A percentile compares a stretch with the other conserved stretches of the same genome.
phyloP scores from a whole-genome alignment of 805 yeast species.

The Kazachstania kunashirensis region DNA sequence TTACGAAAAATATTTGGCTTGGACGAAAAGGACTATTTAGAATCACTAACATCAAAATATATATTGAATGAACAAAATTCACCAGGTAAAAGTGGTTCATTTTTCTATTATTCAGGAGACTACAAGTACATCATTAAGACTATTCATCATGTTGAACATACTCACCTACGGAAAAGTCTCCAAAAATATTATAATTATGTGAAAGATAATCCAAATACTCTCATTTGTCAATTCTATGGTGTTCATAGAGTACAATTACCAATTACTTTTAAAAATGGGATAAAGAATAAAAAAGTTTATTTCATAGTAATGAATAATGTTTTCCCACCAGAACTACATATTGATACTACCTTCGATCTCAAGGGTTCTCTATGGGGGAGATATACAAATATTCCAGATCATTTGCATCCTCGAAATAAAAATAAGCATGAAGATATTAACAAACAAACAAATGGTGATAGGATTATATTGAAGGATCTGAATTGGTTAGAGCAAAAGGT shows the following conservation, averaged over 20 bases:
- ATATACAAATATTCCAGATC: conserved; percentile 35
- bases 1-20: conserved; percentile 68
- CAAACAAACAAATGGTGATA: not conserved
- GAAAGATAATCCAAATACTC: conserved; percentile 72
- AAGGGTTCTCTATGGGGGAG: conserved; percentile 90
- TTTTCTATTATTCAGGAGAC: conserved; percentile 90
- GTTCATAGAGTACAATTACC: conserved; percentile 90
- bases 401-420: conserved; percentile 9
- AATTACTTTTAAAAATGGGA: conserved; percentile 32
- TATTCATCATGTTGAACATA: conserved; percentile 87
- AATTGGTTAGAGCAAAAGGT: conserved; percentile 72
- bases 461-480: conserved; percentile 66
- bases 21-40: conserved; percentile 89
- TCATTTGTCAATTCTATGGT: conserved; percentile 93
- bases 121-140: conserved; percentile 92
- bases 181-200: conserved; percentile 76
- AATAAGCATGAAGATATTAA: conserved; percentile 16
- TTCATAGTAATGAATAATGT: conserved; percentile 94
- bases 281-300: conserved; percentile 63
- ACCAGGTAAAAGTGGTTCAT: conserved; percentile 95
- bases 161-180: conserved; percentile 62
- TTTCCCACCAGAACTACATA: conserved; percentile 86
- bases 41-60: conserved; percentile 86
- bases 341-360: conserved; percentile 78
- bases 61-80: conserved; percentile 86